Base-by-base conservation (phyloP, 257 asterid genomes). In the Plectranthus barbatus region DNA sequence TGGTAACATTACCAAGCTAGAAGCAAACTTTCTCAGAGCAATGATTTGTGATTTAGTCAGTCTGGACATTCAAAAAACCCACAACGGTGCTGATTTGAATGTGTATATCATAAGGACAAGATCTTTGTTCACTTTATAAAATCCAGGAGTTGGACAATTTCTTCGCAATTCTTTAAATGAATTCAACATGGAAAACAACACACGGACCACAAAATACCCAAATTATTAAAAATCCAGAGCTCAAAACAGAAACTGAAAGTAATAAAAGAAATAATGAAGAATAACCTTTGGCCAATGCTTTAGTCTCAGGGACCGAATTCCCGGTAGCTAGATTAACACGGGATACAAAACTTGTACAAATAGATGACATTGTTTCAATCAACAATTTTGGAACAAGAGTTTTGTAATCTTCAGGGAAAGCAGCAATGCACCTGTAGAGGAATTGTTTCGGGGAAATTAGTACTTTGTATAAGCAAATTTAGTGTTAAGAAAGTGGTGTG, bases 371-470 rank as follows among this genome's bases (percentile, higher is more conserved):
- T 70, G 87, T 69, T 74, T 90, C 99, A 26, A 76, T 83, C 70
- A 93, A 76, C 67, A 93, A 80, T 76, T 72, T 90, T 42, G 97
- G 99, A 24, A 90, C 97, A 68, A 90, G 89, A 60, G 76, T 75
- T 82, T 56, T 87, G 74, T 85, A 87, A 72, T 93, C 99, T 73
- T 87, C 95, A 42, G 96, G 97, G 74, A 93, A 90, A 76, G 96
- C 94, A 69, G 84, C 86, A 75, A 76, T 70, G 71, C 96, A 93
- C 99, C 99, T 90, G 88, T 60, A 68, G 66, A 67, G 47, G 42
- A 77, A 63, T 55, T 4, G 36, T 31, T 58, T 40, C 10, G 24
- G 55, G 62, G 56, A 51, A 64, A 44, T 68, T 68, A 56, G 40
- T 15, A 64, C 7, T 24, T 60, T 60, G 31, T 20, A 24, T 44